Conservation (phyloP, 106 monocot species). For the Cymbidium sinense region DNA sequence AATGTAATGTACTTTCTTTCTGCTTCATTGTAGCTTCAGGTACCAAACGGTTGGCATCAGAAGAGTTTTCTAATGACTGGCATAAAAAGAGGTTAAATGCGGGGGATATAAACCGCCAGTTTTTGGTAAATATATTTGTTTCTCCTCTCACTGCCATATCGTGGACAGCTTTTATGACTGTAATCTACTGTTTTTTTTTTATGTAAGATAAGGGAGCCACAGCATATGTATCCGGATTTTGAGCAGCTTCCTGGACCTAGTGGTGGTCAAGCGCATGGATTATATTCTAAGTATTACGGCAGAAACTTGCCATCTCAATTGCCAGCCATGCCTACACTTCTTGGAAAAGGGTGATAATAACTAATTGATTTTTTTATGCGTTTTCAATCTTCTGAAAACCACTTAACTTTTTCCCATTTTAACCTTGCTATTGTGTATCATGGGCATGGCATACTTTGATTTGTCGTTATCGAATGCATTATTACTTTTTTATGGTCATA, state of each 20-base stretch:
- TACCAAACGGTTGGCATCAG: slow-evolving; percentile 57
- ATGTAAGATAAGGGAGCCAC: slow-evolving; percentile 19
- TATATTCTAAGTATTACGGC: slow-evolving; percentile 27
- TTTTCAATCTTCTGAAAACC: not conserved
- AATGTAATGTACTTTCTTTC: not conserved
- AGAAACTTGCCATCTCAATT: slow-evolving; percentile 23
- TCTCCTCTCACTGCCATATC: not conserved
- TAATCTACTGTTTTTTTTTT: not conserved
- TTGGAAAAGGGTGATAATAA: slow-evolving; percentile 59
- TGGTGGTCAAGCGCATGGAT: slow-evolving; percentile 28
- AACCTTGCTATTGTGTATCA: not conserved
- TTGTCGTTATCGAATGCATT: not conserved
- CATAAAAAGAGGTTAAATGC: slow-evolving; percentile 68
- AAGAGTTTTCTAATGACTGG: slow-evolving; percentile 59
- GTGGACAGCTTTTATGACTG: not conserved
- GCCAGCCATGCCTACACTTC: slow-evolving; percentile 25
- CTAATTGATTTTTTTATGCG: not conserved
- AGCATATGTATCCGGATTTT: slow-evolving; percentile 17
- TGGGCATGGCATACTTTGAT: not conserved
- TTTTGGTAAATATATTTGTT: slow-evolving; percentile 27
- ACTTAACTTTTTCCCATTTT: not conserved
- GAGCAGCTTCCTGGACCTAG: slow-evolving; percentile 33
- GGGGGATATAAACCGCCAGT: slow-evolving; percentile 27
- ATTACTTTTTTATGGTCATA: not conserved
- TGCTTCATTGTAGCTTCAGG: slow-evolving; percentile 34